Evolutionary conservation across 768 basidiomycete species (phyloP), one percentile per base, ranked within the genome.

Genomic region (Asterophora lycoperdoides): DNA sequence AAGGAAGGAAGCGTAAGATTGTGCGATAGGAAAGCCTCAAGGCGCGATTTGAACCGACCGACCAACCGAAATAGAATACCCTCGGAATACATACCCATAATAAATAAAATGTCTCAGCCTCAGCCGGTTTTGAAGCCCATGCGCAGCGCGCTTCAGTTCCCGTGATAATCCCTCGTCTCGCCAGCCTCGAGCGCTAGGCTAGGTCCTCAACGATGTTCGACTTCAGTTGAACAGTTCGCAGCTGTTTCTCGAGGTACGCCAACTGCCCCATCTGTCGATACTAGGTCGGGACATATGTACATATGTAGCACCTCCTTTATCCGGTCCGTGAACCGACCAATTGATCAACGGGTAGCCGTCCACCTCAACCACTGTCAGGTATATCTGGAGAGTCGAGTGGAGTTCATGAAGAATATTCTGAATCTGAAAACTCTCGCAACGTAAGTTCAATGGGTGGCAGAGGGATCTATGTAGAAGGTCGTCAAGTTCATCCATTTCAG

Each of bases 181-280:
- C 58, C 56, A 23, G 51, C 60, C 50, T 66, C 65, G 32, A 66
- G 58, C 17, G 54, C 44, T 28, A 53, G 49, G 58, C 73, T 72
- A 72, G 50, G n/a, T 64, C 62, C 14, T 66, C 64, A 18, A 74
- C 73, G 15, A 59, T 53, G 15, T 54, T 52, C 6, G 64, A 47
- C 10, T 55, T 53, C n/a, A 61, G 40, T 15, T 54, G 60, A 29
- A 72, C 54, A 23, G 56, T 57, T 4, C 63, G 58, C 8, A 77
- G 63, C 54, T 73, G 68, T 42, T 58, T 55, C 54, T 68, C 67
- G n/a, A 76, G 63, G 52, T 74, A 77, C 9, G 70, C 68, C 41
- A 75, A 64, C 46, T 68, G 63, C 6, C 68, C 68, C 42, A 59
- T 53, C 7, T 64, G 56, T 7, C 65, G 64, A 39, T 63, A 61